These are phyloP conservation scores for Claviceps maximensis DNA, from an alignment of 2,329 filamentous ascomycete species.

Conservation along the genomic window DNA sequence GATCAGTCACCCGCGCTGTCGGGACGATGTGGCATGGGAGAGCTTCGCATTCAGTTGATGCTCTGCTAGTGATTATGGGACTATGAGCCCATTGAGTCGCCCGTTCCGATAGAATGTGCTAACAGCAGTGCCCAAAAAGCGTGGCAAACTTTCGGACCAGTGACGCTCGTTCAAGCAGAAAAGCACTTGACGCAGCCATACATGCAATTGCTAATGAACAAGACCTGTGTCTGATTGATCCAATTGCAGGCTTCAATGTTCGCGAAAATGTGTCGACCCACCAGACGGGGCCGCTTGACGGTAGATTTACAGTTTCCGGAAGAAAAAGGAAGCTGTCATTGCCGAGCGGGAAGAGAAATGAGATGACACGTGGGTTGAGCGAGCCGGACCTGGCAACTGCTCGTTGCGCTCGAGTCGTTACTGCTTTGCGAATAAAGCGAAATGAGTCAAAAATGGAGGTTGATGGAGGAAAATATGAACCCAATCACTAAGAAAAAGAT, in stretches of 20 bases:
- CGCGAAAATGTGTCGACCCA: neutral
- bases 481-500: neutral
- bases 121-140: neutral
- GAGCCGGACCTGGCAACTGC: neutral
- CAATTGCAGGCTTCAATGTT: neutral
- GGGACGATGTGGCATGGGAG: conserved; percentile 2
- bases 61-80: neutral
- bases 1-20: conserved; percentile 5
- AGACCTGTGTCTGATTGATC: neutral
- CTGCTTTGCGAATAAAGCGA: neutral
- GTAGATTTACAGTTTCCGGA: neutral
- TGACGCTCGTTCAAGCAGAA: neutral
- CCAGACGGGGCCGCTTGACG: neutral
- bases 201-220: no score
- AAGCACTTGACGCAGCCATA: neutral
- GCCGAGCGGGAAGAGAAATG: neutral
- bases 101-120: neutral
- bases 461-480: no score
- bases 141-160: neutral
- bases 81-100: neutral
- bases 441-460: neutral
- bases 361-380: neutral
- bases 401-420: neutral
- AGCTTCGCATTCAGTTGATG: neutral
- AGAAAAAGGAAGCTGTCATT: neutral